Percentiles rank a stretch among this genome's conserved stretches.
phyloP scores from a whole-genome alignment of 306 rosid genomes.

The Fragaria nilgerrensis region DNA sequence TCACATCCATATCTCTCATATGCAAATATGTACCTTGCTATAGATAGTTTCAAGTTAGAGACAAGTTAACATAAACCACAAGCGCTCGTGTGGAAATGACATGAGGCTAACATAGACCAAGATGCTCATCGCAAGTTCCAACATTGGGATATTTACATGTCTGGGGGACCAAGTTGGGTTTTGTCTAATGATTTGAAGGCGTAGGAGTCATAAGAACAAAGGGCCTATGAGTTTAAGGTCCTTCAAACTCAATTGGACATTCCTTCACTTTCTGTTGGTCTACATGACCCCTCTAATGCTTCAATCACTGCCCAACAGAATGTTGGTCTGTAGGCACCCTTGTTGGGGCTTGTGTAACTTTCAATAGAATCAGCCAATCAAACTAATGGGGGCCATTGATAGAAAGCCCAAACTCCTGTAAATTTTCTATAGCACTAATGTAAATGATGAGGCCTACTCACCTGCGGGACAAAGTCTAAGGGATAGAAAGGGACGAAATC shows the following conservation, averaged over 20 bases:
- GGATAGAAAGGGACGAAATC: no score
- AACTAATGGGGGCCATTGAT: slow-evolving; percentile 11
- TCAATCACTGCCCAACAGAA: slow-evolving; percentile 26
- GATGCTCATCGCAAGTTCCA: slow-evolving; percentile 5
- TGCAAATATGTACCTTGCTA: background rate
- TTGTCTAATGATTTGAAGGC: slow-evolving; percentile 8
- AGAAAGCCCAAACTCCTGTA: background rate
- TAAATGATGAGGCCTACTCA: no score
- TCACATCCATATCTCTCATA: background rate
- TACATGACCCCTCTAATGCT: slow-evolving; percentile 15
- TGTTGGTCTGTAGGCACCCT: slow-evolving; percentile 36
- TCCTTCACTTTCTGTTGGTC: slow-evolving; percentile 26
- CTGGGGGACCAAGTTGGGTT: slow-evolving; percentile 40
- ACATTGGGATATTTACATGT: slow-evolving; percentile 7
- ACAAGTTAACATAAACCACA: slow-evolving; percentile 13
- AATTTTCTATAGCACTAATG: background rate
- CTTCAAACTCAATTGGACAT: background rate
- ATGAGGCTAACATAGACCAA: slow-evolving; percentile 11
- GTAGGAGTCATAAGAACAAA: slow-evolving; percentile 8
- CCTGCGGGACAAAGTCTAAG: no score
- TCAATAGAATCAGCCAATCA: slow-evolving; percentile 18
- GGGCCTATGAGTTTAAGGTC: slow-evolving; percentile 26
- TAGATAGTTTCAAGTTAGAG: background rate
- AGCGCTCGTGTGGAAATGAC: slow-evolving; percentile 18
- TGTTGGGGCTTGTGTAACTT: slow-evolving; percentile 33